Conservation (phyloP, 2,329 filamentous ascomycete genomes). For the Fusarium brevicatenulatum region DNA sequence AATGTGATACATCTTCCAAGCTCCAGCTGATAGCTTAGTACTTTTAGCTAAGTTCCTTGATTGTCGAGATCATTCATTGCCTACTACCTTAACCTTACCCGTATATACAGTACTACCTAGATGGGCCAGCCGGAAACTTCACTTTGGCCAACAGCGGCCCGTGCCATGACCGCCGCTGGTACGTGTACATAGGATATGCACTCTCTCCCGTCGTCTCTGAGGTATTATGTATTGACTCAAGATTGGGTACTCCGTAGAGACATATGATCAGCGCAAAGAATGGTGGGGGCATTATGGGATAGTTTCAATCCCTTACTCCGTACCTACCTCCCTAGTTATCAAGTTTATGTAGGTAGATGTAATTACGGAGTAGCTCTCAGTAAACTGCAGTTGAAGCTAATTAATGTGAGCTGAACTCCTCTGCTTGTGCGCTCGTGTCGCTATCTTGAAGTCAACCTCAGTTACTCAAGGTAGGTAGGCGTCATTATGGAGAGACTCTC, state of each 20-base stretch:
- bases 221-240: background rate
- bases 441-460: background rate
- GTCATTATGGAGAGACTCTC: background rate
- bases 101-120: background rate
- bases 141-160: constrained; percentile 20
- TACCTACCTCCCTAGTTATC: no score
- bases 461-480: background rate
- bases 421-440: background rate
- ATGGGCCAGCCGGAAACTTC: background rate
- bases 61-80: background rate
- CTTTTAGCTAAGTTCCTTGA: background rate
- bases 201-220: background rate
- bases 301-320: background rate
- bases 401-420: constrained; percentile 2
- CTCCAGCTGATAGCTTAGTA: background rate
- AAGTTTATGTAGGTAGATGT: background rate
- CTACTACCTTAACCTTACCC: background rate
- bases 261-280: constrained; percentile 13
- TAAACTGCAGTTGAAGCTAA: constrained; percentile 12
- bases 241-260: background rate
- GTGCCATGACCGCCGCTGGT: constrained; percentile 14
- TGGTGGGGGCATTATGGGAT: constrained; percentile 8
- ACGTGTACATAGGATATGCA: background rate
- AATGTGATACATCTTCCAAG: background rate
- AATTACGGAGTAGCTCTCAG: background rate